Conservation (phyloP, 2,329 filamentous ascomycete species). For the Camillea tinctor region DNA sequence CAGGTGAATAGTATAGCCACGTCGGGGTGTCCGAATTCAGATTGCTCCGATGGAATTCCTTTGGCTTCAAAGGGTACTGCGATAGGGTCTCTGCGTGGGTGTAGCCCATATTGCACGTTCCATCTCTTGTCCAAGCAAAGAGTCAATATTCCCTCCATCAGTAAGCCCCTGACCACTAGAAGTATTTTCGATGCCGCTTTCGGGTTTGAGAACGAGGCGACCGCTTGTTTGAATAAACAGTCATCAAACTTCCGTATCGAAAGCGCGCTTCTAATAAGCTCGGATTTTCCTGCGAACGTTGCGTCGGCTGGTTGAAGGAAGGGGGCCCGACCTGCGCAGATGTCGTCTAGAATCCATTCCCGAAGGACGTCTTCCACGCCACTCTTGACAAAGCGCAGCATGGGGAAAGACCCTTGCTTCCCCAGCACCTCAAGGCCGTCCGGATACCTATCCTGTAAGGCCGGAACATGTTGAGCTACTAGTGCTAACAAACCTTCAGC, state of each 20-base stretch:
- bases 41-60: conserved; percentile 57
- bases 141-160: conserved; percentile 58
- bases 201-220: conserved; percentile 32
- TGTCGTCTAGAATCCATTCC: conserved; percentile 38
- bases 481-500: conserved; percentile 41
- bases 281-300: background rate
- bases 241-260: conserved; percentile 21
- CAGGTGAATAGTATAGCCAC: conserved; percentile 65
- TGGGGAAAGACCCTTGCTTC: conserved; percentile 45
- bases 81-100: conserved; percentile 53
- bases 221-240: conserved; percentile 14
- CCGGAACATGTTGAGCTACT: conserved; percentile 36
- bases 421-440: conserved; percentile 46
- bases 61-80: conserved; percentile 69
- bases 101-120: conserved; percentile 65
- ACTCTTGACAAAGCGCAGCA: conserved; percentile 52
- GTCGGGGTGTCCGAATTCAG: conserved; percentile 68
- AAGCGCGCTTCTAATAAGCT: conserved; percentile 22
- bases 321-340: conserved; percentile 34
- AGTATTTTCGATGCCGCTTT: conserved; percentile 36
- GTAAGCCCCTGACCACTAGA: conserved; percentile 61
- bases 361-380: conserved; percentile 47
- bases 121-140: conserved; percentile 61
- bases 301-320: conserved; percentile 20
- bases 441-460: conserved; percentile 39